phyloP scores from a whole-genome alignment of 2,329 filamentous ascomycete species.

The Ophiobolus disseminans region DNA sequence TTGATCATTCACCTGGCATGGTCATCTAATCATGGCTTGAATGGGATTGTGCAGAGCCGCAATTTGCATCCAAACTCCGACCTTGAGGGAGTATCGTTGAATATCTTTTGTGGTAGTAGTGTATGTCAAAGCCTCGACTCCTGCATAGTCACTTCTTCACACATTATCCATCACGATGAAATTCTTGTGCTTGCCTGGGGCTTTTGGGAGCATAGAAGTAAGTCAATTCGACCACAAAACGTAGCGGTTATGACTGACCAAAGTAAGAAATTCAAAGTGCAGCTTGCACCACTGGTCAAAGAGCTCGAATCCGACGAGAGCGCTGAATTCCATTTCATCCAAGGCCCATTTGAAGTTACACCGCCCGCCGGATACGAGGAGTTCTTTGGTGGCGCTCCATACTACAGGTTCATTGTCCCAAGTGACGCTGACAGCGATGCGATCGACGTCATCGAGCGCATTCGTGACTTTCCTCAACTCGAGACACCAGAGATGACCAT shows the following conservation, averaged over 20 bases:
- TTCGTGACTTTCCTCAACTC: conserved; percentile 63
- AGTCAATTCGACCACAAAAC: too few relatives aligned
- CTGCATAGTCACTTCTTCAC: too few relatives aligned
- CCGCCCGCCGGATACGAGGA: conserved; percentile 36
- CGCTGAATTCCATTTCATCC: conserved; percentile 32
- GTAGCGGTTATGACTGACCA: too few relatives aligned
- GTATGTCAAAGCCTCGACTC: too few relatives aligned
- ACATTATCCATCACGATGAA: too few relatives aligned
- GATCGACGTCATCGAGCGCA: conserved; percentile 50
- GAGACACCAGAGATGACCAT: conserved; percentile 64
- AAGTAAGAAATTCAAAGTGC: conserved; percentile 35
- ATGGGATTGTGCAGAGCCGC: too few relatives aligned
- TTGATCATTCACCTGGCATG: too few relatives aligned
- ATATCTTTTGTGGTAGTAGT: too few relatives aligned
- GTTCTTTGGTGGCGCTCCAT: conserved; percentile 37
- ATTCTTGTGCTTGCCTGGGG: conserved; percentile 35
- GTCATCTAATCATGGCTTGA: too few relatives aligned
- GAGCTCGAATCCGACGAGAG: conserved; percentile 30
- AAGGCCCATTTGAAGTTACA: conserved; percentile 32
- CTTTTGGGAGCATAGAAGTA: conserved; percentile 36
- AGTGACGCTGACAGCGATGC: conserved; percentile 19
- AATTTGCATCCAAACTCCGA: too few relatives aligned
- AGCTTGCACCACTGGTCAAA: conserved; percentile 34
- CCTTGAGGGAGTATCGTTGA: too few relatives aligned
- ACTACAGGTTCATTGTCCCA: conserved; percentile 34